Evolutionary conservation across 1,139 yeast species (phyloP).

Genomic region (Yamadazyma siamensis): DNA sequence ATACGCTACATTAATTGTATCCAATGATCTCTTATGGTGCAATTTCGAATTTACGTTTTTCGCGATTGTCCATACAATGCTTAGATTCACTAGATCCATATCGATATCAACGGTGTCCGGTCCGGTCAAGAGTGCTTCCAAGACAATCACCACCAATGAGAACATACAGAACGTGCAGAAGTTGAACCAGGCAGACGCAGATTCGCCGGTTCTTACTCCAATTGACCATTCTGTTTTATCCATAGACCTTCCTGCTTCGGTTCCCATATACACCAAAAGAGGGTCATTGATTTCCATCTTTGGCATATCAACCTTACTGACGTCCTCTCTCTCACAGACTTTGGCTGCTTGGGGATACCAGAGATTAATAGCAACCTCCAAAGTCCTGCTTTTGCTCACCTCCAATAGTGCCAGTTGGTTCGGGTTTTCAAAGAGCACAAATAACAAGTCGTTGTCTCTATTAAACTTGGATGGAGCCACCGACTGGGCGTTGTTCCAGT

Average conservation of each 20-base stretch:
- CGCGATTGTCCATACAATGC: too few species aligned
- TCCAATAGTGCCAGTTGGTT: constrained; percentile 16
- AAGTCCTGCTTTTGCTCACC: constrained; percentile 40
- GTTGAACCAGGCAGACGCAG: constrained; percentile 16
- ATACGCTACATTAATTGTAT: too few species aligned
- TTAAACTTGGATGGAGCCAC: constrained; percentile 51
- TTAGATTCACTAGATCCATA: too few species aligned
- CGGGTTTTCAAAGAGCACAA: constrained; percentile 14
- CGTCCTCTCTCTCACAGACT: constrained; percentile 30
- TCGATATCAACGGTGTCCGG: constrained; percentile 9
- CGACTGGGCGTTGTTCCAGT: constrained; percentile 60
- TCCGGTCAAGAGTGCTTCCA: constrained; percentile 6
- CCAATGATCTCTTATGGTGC: too few species aligned
- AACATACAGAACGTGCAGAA: constrained; percentile 20
- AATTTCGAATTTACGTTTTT: too few species aligned
- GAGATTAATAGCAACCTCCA: constrained; percentile 45
- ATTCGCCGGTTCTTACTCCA: constrained; percentile 29
- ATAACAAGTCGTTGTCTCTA: constrained; percentile 17
- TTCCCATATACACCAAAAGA: constrained; percentile 46
- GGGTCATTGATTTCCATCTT: constrained; percentile 49
- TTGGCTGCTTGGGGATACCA: constrained; percentile 39
- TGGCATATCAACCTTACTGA: constrained; percentile 24
- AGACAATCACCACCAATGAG: constrained; percentile 16
- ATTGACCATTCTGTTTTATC: constrained; percentile 44
- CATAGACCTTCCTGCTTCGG: constrained; percentile 53